phyloP scores from a whole-genome alignment of 108 stramenopile genomes.

The Mediolabrus comicus region DNA sequence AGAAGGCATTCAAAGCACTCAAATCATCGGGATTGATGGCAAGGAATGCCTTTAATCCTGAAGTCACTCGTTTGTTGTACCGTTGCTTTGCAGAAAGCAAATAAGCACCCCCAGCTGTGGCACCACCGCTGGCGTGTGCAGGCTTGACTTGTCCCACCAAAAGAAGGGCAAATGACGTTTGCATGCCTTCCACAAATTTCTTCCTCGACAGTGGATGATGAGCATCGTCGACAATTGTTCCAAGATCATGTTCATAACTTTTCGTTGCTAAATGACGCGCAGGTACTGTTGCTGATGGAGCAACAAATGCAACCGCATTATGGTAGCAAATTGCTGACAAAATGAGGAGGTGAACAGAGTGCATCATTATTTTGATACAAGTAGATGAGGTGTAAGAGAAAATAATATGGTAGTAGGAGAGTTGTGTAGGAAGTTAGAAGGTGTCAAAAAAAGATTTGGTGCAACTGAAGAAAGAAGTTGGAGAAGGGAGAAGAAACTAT shows the following conservation, averaged over 20 bases:
- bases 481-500: too few relatives aligned
- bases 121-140: slow-evolving; percentile 73
- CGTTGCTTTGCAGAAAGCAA: slow-evolving; percentile 84
- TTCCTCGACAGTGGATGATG: slow-evolving; percentile 6
- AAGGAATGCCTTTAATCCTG: slow-evolving; percentile 65
- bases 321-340: neutral
- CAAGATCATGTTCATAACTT: neutral
- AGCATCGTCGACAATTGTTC: neutral
- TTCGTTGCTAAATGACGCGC: neutral
- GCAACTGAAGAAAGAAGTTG: too few relatives aligned
- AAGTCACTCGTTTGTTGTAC: slow-evolving; percentile 80
- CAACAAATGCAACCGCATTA: neutral
- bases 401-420: too few relatives aligned
- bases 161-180: slow-evolving; percentile 6
- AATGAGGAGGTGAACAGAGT: neutral
- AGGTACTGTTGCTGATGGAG: neutral
- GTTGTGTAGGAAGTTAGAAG: too few relatives aligned
- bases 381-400: too few relatives aligned
- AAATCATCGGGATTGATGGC: slow-evolving; percentile 52
- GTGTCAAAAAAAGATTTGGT: too few relatives aligned
- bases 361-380: neutral
- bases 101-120: slow-evolving; percentile 85
- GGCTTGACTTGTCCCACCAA: slow-evolving; percentile 9
- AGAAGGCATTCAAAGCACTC: slow-evolving; percentile 53
- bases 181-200: slow-evolving; percentile 16